Evolutionary conservation across 495 filamentous ascomycete genomes (phyloP), one percentile per base, ranked within the genome.

Genomic region (Aspergillus affinis): DNA sequence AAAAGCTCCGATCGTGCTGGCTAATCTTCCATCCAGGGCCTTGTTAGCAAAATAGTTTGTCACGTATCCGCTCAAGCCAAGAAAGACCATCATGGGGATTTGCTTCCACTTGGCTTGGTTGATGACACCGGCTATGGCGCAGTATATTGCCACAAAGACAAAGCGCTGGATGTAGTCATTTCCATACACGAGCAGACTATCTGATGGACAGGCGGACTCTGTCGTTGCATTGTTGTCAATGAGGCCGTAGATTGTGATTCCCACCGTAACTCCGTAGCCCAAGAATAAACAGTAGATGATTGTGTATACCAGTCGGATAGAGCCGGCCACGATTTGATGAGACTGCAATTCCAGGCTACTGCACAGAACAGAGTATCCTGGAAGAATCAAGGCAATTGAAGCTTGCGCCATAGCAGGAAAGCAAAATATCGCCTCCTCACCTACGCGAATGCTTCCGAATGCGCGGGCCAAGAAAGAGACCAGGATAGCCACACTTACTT

Each of bases 211-310:
- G 17, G 76, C 82, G 0, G 89, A 86, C 1, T 78, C 81, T 10
- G 82, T 88, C 4, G 88, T 89, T 15, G 92, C 92, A 27, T 88
- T 78, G 3, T 66, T 21, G 69, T 94, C 89, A 64, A 95, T 82
- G 27, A 91, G 73, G 21, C 93, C 93, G 70, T 94, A 96, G 26
- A 97, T 80, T 0, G 88, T 89, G 1, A 90, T 92, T n/a, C 93
- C 93, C 48, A 97, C 90, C 4, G 93, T 96, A 59, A 97, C 93
- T 23, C 92, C 93, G 65, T 92, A 97, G n/a, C 92, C 93, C 12
- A 97, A 86, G 75, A 96, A 95, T 3, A 97, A 81, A 1, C 92
- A 92, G 72, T 97, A 96, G 59, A 97, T 92, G 62, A 96, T 87
- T 2, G 92, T 90, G 65, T 93, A 96, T 7, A 97, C 90, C 85